A percentile compares a stretch with the other conserved stretches of the same genome.
These are phyloP conservation scores for Golubevia pallescens DNA, from an alignment of 1,284 basidiomycete species.

Conservation along the genomic window DNA sequence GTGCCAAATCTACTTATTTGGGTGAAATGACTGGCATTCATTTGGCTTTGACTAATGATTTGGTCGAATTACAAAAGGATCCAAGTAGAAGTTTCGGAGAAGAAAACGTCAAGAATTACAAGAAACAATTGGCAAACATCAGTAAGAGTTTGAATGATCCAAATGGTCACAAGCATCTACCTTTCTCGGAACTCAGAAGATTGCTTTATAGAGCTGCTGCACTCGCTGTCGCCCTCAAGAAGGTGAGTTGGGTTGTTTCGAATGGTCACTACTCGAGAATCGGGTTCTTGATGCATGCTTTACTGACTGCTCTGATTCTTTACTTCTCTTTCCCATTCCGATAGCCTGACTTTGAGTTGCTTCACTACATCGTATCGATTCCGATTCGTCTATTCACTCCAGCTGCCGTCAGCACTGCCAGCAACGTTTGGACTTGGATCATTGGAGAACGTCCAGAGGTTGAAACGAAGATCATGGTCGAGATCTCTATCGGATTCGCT, in stretches of 20 bases:
- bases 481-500: slow-evolving; percentile 68
- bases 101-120: slow-evolving; percentile 73
- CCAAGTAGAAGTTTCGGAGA: slow-evolving; percentile 69
- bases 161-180: slow-evolving; percentile 9
- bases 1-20: slow-evolving; percentile 46
- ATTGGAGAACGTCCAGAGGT: slow-evolving; percentile 82
- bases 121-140: slow-evolving; percentile 74
- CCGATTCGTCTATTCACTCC: slow-evolving; percentile 91
- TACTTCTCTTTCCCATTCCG: neutral
- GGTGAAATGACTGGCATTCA: slow-evolving; percentile 85
- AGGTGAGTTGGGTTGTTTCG: slow-evolving; percentile 8
- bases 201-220: slow-evolving; percentile 85
- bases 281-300: neutral
- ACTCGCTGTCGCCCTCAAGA: slow-evolving; percentile 34
- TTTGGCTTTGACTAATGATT: slow-evolving; percentile 68
- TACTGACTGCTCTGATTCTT: neutral
- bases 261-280: neutral
- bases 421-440: slow-evolving; percentile 96
- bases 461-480: slow-evolving; percentile 79
- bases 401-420: slow-evolving; percentile 80
- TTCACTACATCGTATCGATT: slow-evolving; percentile 84
- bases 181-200: slow-evolving; percentile 75
- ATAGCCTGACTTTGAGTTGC: slow-evolving; percentile 77
- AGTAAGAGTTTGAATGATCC: slow-evolving; percentile 67
- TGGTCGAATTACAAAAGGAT: slow-evolving; percentile 72